Evolutionary conservation across 768 basidiomycete genomes (phyloP).

Genomic region (Amanita rubescens): DNA sequence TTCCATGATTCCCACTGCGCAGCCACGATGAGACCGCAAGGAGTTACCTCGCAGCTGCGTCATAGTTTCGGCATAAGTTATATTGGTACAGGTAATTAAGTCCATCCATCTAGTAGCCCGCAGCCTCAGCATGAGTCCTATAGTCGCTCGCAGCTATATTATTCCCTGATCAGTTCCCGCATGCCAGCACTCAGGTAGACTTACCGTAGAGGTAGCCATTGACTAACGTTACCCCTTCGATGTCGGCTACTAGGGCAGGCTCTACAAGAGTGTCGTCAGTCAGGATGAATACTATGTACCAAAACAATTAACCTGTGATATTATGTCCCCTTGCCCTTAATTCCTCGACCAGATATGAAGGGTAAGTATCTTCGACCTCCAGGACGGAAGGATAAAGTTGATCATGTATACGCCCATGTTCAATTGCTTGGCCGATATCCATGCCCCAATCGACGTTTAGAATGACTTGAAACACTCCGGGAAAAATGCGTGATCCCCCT

Average conservation of each 20-base stretch:
- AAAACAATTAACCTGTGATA: conserved; percentile 40
- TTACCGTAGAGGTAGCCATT: conserved; percentile 58
- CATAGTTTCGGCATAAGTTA: no score
- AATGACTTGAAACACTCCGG: conserved; percentile 70
- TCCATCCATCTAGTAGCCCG: no score
- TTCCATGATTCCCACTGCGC: no score
- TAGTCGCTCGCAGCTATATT: no score
- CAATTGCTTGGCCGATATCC: conserved; percentile 76
- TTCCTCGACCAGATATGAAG: conserved; percentile 43
- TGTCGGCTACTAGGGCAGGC: conserved; percentile 59
- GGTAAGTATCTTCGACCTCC: conserved; percentile 56
- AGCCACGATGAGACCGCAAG: no score
- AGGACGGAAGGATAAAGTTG: conserved; percentile 67
- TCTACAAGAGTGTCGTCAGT: conserved; percentile 28
- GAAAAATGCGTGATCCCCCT: conserved; percentile 84
- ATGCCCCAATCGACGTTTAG: conserved; percentile 80
- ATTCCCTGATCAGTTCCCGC: no score
- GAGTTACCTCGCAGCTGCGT: no score
- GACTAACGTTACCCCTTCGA: conserved; percentile 54
- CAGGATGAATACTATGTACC: background rate
- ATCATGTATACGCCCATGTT: conserved; percentile 77
- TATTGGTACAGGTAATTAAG: no score
- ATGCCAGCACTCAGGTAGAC: no score
- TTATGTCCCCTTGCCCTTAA: conserved; percentile 64
- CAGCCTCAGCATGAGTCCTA: no score